Evolutionary conservation across 345 rosid genomes (phyloP), one percentile per base, ranked within the genome.

Genomic region (Eucalyptus rudis): DNA sequence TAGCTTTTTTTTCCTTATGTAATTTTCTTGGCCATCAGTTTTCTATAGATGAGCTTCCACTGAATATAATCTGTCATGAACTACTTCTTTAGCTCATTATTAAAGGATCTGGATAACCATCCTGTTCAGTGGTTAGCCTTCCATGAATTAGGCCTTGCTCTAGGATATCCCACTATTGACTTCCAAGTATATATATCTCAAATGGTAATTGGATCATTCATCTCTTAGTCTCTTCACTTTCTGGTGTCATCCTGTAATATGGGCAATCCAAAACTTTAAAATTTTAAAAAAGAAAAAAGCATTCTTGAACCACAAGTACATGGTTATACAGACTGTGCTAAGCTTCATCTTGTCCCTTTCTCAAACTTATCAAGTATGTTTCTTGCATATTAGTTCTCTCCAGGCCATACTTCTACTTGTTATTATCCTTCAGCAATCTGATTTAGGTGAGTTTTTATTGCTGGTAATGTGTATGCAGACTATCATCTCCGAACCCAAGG

Each of bases 401-500:
- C 25, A 71, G 81, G 81, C 44, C 45, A 71, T 71, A 36, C 25
- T 71, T 71, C 45, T 36, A 36, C 81, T 2, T 71, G 81, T 10
- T 71, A 86, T 52, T 86, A 3, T 50, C 66, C 87, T 19, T 20
- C 66, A 86, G 66, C 27, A 52, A 43, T 51, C 87, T 86, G 45
- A 52, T 24, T 51, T 86, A 15, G 56, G 25, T 86, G 87, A 86
- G 87, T 54, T 40, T 68, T 80, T 59, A 52, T 49, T 80, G 29
- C 43, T n/a, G 49, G 80, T 59, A 49, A 22, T 64, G 62, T 59
- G 86, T 29, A 24, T 84, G 89, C 95, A 97, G 99, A 92, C 89
- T 97, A 88, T 88, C 94, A 91, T 94, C 96, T 90, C 99, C 97
- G 19, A 96, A 95, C 89, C 96, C 99, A 10, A 97, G 96, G 93